Conservation (phyloP, 768 basidiomycete genomes). For the Lactarius hatsudake region DNA sequence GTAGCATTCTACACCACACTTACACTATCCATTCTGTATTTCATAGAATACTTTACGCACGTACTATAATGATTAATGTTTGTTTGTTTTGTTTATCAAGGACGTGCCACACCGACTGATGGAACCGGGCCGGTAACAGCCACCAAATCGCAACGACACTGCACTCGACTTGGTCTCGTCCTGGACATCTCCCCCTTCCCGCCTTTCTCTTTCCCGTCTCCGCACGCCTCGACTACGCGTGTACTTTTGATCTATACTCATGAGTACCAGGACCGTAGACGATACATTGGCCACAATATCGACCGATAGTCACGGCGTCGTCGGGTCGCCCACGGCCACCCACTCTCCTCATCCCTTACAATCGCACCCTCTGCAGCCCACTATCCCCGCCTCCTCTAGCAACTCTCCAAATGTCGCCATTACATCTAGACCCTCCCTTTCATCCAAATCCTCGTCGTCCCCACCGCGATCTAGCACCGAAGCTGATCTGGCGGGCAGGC, state of each 20-base stretch:
- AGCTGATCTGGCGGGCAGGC: conserved; percentile 15
- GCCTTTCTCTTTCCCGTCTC: background rate
- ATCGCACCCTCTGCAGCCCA: conserved; percentile 7
- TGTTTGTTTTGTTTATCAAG: too few species aligned
- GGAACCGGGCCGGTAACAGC: background rate
- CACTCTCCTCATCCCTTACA: conserved; percentile 18
- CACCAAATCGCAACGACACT: background rate
- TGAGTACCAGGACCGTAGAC: conserved; percentile 18
- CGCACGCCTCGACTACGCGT: background rate
- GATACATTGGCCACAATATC: conserved; percentile 9
- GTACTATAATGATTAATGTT: background rate
- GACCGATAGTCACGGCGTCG: conserved; percentile 17
- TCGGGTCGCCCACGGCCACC: conserved; percentile 21
- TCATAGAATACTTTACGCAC: background rate
- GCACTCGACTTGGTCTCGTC: background rate
- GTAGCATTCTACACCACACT: background rate
- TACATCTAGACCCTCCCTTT: conserved; percentile 21
- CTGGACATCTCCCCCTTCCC: background rate
- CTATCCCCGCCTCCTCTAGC: conserved; percentile 18
- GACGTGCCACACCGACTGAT: background rate
- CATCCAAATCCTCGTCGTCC: conserved; percentile 25
- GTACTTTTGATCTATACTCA: background rate
- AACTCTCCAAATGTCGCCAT: conserved; percentile 12
- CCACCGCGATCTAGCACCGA: conserved; percentile 26
- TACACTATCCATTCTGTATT: background rate